These are phyloP conservation scores for Fraxinus angustifolia DNA, from an alignment of 305 asterid genomes.

Conservation along the genomic window DNA sequence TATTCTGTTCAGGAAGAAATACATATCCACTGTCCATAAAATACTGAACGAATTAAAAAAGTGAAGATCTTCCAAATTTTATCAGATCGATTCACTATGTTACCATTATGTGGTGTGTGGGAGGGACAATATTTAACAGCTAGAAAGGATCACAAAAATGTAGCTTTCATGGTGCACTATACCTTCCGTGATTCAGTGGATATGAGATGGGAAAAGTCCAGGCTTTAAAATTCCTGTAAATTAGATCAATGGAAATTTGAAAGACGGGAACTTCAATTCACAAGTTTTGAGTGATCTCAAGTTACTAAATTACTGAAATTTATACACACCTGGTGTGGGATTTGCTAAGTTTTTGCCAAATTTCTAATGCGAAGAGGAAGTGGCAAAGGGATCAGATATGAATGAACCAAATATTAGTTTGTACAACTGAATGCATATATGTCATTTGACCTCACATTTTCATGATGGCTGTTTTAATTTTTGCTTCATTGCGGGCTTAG, in stretches of 20 bases:
- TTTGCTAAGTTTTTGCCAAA: background rate
- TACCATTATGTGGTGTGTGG: background rate
- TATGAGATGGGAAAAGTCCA: background rate
- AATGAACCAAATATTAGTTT: background rate
- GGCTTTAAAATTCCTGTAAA: background rate
- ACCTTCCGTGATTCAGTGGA: background rate
- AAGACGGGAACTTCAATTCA: background rate
- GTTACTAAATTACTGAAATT: background rate
- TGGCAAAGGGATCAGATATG: background rate
- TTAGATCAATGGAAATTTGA: background rate
- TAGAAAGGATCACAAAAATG: background rate
- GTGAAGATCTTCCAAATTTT: background rate
- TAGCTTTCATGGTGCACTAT: background rate
- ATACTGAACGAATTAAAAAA: background rate
- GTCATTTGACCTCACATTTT: background rate
- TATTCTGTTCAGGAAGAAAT: background rate
- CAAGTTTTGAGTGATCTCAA: background rate
- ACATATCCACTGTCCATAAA: background rate
- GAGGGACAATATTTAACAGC: background rate
- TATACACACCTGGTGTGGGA: background rate
- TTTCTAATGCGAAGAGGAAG: background rate
- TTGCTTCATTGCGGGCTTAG: background rate
- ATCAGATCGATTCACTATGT: background rate
- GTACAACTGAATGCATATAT: background rate
- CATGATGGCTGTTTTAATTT: background rate